Evolutionary conservation across 495 filamentous ascomycete species (phyloP).

Genomic region (Aspergillus taichungensis): DNA sequence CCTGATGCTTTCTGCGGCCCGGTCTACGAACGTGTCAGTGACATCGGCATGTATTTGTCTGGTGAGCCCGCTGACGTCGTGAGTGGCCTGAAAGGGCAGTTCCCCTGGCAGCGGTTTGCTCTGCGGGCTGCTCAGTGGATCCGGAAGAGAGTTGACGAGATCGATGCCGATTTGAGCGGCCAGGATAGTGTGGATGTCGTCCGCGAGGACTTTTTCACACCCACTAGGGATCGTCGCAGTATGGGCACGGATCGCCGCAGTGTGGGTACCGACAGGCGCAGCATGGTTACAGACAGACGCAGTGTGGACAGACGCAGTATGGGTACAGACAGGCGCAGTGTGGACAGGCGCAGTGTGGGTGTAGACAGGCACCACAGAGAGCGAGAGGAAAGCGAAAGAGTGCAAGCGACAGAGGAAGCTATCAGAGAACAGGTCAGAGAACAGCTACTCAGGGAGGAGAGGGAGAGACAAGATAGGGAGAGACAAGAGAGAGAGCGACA

Average conservation of each 20-base stretch:
- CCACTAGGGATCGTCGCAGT: conserved; percentile 1
- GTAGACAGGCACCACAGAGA: not conserved
- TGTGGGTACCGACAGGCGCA: not conserved
- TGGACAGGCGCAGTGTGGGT: not conserved
- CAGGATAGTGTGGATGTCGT: conserved; percentile 18
- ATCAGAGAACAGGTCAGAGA: too few relatives aligned
- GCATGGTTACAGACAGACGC: not conserved
- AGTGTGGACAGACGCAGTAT: too few relatives aligned
- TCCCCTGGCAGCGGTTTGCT: conserved; percentile 26
- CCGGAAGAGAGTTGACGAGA: conserved; percentile 24
- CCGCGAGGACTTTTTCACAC: conserved; percentile 6
- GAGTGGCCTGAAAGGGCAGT: conserved; percentile 16
- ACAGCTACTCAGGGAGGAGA: too few relatives aligned
- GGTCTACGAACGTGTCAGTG: conserved; percentile 24
- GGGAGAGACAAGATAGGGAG: too few relatives aligned
- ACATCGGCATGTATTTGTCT: conserved; percentile 18
- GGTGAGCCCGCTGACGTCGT: conserved; percentile 17
- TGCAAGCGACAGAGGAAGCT: too few relatives aligned
- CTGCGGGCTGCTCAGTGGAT: conserved; percentile 26
- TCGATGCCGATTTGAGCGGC: conserved; percentile 11
- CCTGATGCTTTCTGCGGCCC: conserved; percentile 20
- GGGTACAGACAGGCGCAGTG: too few relatives aligned
- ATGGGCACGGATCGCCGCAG: not conserved
- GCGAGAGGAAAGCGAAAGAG: too few relatives aligned
- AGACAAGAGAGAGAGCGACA: too few relatives aligned